Evolutionary conservation across 1,284 basidiomycete species (phyloP), one percentile per base, ranked within the genome.

Genomic region (Cryptococcus amylolentus): DNA sequence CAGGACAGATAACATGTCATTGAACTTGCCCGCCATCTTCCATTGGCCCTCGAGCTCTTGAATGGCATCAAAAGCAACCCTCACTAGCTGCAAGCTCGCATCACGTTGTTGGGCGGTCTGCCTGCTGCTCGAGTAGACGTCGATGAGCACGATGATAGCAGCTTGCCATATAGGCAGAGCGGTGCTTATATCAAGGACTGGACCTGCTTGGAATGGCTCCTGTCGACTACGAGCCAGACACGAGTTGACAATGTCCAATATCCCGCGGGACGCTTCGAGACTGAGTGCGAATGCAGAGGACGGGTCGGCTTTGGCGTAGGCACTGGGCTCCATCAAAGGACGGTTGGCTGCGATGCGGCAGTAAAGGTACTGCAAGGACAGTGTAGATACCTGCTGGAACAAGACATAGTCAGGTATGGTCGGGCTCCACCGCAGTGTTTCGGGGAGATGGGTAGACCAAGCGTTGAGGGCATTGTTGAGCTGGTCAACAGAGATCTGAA

Each of bases 211-310:
- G 9, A 58, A 55, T 47, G 69, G 67, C 5, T 45, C 47, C 40
- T 62, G 61, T 39, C 70, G 59, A 7, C 70, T 66, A 18, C 76
- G 63, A 20, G 67, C 62, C 18, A 73, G 56, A 6, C 71, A 64
- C 2, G 70, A 67, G 62, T 89, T 85, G 26, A 86, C 78, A 37
- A 91, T 81, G 66, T 88, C 88, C 41, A 82, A 84, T 58, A 86
- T 88, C 3, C 86, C 85, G n/a, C 89, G 80, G 0, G 89, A 88
- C 1, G 89, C 89, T 59, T 89, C 91, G 14, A 86, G 86, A 71
- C 89, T 91, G 50, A 92, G 91, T 0, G 88, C 86, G 14, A 91
- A 80, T 0, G 88, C 88, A 0, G 89, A 87, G 51, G 79, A 35
- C 31, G 31, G 71, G 9, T 71, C 72, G 48, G 71, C 57, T 1